Evolutionary conservation across 108 stramenopile species (phyloP).

Genomic region (Fragilaria radians): DNA sequence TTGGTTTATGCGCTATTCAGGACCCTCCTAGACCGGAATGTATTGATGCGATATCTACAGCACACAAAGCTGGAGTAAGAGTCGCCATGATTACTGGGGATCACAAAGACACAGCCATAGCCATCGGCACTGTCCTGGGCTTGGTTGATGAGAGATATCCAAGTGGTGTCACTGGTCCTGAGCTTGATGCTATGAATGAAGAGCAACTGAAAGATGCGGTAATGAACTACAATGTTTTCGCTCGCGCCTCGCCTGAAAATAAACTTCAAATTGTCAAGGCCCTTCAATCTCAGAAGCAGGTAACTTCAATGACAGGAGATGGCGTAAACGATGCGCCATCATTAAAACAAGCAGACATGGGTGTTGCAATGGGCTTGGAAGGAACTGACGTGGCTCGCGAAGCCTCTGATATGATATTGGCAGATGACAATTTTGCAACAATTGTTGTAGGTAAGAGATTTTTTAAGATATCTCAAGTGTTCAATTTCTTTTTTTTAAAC

Average conservation of each 20-base stretch:
- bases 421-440: slow-evolving; percentile 98
- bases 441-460: slow-evolving; percentile 41
- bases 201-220: slow-evolving; percentile 55
- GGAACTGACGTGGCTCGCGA: slow-evolving; percentile 96
- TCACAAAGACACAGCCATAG: slow-evolving; percentile 69
- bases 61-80: slow-evolving; percentile 85
- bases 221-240: slow-evolving; percentile 74
- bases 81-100: slow-evolving; percentile 98
- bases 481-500: neutral
- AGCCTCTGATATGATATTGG: slow-evolving; percentile 95
- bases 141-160: slow-evolving; percentile 58
- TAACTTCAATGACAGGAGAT: slow-evolving; percentile 97
- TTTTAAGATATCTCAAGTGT: too few species aligned
- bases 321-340: slow-evolving; percentile 99
- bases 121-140: slow-evolving; percentile 61
- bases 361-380: slow-evolving; percentile 98
- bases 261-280: slow-evolving; percentile 89
- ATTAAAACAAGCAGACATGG: slow-evolving; percentile 96
- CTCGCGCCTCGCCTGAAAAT: slow-evolving; percentile 82
- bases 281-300: slow-evolving; percentile 84
- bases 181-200: slow-evolving; percentile 67
- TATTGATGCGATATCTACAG: slow-evolving; percentile 70
- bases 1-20: slow-evolving; percentile 89
- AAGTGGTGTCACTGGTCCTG: slow-evolving; percentile 67
- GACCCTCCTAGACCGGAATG: slow-evolving; percentile 93